Percentiles rank a stretch among this genome's conserved stretches.
phyloP scores from a whole-genome alignment of 2,329 filamentous ascomycete species.

The Lasiodiplodia sp. region DNA sequence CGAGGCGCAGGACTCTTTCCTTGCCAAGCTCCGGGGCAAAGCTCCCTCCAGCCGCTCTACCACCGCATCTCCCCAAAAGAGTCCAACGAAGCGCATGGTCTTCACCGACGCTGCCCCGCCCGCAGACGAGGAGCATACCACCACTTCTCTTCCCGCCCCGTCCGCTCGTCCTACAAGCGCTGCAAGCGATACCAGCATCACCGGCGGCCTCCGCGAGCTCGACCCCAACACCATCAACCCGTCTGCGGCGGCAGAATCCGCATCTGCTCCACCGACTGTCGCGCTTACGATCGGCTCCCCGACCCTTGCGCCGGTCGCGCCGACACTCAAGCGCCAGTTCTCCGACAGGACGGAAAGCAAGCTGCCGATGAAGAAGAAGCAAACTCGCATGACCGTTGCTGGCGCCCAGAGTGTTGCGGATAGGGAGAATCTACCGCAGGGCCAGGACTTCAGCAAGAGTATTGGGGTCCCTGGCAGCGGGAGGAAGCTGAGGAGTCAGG shows the following conservation, averaged over 20 bases:
- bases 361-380: conserved; percentile 49
- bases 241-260: conserved; percentile 37
- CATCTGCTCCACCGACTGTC: conserved; percentile 41
- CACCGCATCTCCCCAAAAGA: conserved; percentile 42
- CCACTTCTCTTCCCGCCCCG: conserved; percentile 31
- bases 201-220: conserved; percentile 53
- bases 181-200: conserved; percentile 40
- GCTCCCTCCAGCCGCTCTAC: conserved; percentile 36
- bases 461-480: conserved; percentile 39
- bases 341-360: conserved; percentile 46
- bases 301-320: conserved; percentile 39
- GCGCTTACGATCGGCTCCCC: conserved; percentile 20
- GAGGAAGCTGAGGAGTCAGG: conserved; percentile 28
- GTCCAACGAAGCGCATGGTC: conserved; percentile 60
- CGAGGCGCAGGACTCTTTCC: conserved; percentile 64
- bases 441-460: conserved; percentile 48
- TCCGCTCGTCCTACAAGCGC: conserved; percentile 31
- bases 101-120: conserved; percentile 56
- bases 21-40: conserved; percentile 55
- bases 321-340: conserved; percentile 56
- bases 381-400: conserved; percentile 51
- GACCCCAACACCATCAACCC: conserved; percentile 54
- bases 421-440: conserved; percentile 48
- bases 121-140: conserved; percentile 38
- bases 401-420: conserved; percentile 46